Evolutionary conservation across 805 yeast species (phyloP), one percentile per base, ranked within the genome.

Genomic region (Nakazawaea ambrosiae): DNA sequence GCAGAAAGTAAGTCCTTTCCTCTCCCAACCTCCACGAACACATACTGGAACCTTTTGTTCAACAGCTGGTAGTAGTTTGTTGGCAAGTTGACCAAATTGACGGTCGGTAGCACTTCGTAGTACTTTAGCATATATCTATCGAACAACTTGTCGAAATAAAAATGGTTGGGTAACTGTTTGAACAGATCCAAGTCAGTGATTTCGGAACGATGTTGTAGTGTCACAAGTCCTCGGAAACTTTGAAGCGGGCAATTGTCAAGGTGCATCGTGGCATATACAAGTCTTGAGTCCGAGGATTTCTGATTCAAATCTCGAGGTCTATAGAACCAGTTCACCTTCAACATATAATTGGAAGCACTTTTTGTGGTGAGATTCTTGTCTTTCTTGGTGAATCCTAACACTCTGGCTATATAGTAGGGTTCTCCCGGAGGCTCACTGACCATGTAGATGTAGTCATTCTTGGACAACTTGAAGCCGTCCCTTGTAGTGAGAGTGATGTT

Each of bases 361-460:
- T 66, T 70, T 27, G 59, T 47, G 2, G 47, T 48, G 19, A 43
- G 29, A 20, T 36, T 40, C 37, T 55, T 57, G 37, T 63, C 67
- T 46, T 63, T 69, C 35, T 57, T 56, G 3, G 65, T 67, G 47
- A 88, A 86, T 12, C 89, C 92, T 66, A 85, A 73, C 27, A 90
- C 69, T 29, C 90, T 66, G 1, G 94, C 97, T 31, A 92, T 73
- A 50, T 87, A 85, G 63, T 83, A 92, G 0, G 97, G 97, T 49
- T 87, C 96, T 2, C 95, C 92, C 0, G 96, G 87, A 1, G 96
- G 96, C 55, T 87, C 96, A 45, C 92, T 77, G 10, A 89, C 70
- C 78, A 89, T 77, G 54, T 83, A 88, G 8, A 88, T 80, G 42
- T 68, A 76, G 40, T 88, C 95, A 37, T 75, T 75, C 43, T 73